A percentile compares a stretch with the other conserved stretches of the same genome.
Conservation (phyloP, 805 yeast species). For the Candida xiaguanensis region DNA sequence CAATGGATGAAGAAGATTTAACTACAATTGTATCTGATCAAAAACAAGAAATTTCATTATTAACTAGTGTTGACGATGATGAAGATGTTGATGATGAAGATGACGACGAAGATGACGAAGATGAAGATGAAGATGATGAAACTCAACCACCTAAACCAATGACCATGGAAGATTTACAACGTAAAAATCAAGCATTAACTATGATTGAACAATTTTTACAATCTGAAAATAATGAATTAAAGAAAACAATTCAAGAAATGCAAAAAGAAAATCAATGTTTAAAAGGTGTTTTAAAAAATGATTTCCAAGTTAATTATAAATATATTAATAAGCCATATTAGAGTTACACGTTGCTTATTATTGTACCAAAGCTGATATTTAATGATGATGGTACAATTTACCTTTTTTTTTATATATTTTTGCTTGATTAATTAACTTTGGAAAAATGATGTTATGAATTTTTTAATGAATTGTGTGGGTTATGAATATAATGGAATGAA, state of each 20-base stretch:
- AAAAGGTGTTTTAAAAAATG: conserved; percentile 10
- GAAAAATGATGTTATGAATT: no score
- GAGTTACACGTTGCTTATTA: no score
- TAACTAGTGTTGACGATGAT: conserved; percentile 4
- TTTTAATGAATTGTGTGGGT: no score
- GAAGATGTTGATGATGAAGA: conserved; percentile 2
- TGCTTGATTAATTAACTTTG: no score
- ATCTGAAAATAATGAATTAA: conserved; percentile 8
- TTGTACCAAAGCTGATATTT: no score
- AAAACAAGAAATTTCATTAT: conserved; percentile 5
- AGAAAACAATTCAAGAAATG: conserved; percentile 6
- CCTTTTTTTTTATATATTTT: no score
- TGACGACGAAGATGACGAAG: background rate
- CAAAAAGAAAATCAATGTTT: conserved; percentile 9
- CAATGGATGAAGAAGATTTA: conserved; percentile 8
- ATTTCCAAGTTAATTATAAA: conserved; percentile 9
- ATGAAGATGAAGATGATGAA: no score
- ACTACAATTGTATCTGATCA: conserved; percentile 8
- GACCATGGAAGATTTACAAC: conserved; percentile 8
- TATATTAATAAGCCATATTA: conserved; percentile 4
- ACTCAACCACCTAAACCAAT: conserved; percentile 1
- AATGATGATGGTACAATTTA: no score
- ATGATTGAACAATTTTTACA: conserved; percentile 10
- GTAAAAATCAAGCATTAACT: conserved; percentile 9
- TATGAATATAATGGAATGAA: no score